A percentile compares a stretch with the other conserved stretches of the same genome.
These are phyloP conservation scores for Yamagishiella unicocca DNA, from an alignment of 139 green algal genomes.

Conservation along the genomic window DNA sequence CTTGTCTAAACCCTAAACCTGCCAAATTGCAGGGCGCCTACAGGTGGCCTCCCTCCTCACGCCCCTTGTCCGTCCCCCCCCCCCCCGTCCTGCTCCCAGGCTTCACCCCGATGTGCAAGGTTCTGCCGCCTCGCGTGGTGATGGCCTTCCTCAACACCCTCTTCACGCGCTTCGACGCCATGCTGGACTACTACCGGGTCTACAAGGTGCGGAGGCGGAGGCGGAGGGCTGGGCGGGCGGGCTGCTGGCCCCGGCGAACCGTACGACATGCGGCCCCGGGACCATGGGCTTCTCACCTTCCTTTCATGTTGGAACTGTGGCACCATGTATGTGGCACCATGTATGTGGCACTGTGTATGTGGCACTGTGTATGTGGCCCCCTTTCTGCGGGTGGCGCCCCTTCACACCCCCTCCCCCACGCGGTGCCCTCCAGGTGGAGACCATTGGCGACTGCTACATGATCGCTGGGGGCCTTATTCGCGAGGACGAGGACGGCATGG, in stretches of 20 bases:
- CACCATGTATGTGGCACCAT: no score
- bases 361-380: no score
- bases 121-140: conserved; percentile 46
- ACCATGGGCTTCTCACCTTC: no score
- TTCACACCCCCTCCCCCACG: not conserved
- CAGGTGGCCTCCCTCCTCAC: not conserved
- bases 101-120: conserved; percentile 60
- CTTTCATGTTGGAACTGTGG: no score
- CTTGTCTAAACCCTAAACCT: no score
- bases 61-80: not conserved
- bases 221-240: not conserved
- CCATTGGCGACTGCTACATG: conserved; percentile 47
- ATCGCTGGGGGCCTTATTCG: conserved; percentile 1
- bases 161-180: conserved; percentile 37
- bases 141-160: conserved; percentile 63
- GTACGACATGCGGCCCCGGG: no score
- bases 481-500: conserved; percentile 36
- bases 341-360: no score
- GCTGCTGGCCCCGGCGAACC: no score
- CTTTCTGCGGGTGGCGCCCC: no score
- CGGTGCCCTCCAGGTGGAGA: conserved; percentile 26
- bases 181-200: conserved; percentile 22
- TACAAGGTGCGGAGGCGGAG: conserved; percentile 10
- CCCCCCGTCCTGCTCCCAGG: not conserved
- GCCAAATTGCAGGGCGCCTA: not conserved